Evolutionary conservation across 139 green algal genomes (phyloP).

Genomic region (Yamagishiella unicocca): DNA sequence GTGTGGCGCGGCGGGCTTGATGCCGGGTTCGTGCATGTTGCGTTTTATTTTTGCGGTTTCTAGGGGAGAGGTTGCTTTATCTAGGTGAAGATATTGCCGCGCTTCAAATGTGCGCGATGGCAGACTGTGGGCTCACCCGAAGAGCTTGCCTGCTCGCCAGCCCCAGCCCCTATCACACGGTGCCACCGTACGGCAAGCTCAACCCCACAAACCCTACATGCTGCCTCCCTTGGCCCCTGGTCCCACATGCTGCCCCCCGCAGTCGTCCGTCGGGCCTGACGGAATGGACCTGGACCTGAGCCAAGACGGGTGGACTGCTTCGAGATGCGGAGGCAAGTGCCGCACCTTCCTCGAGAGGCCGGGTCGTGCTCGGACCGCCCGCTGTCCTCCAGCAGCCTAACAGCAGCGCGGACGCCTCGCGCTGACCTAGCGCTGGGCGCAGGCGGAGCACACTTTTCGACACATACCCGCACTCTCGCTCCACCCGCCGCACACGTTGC

Average conservation of each 20-base stretch:
- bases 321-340: not conserved
- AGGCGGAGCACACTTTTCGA: too few relatives aligned
- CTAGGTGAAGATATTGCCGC: not conserved
- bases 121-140: too few relatives aligned
- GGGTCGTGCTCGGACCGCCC: too few relatives aligned
- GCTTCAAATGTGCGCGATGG: not conserved
- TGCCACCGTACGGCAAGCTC: too few relatives aligned
- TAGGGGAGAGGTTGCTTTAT: not conserved
- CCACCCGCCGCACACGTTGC: not conserved
- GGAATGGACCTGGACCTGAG: slow-evolving; percentile 17
- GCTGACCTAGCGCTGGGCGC: too few relatives aligned
- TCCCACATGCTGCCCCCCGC: not conserved
- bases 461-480: not conserved
- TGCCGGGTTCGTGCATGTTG: not conserved
- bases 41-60: not conserved
- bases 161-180: too few relatives aligned
- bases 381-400: too few relatives aligned
- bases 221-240: too few relatives aligned
- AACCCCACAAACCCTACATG: too few relatives aligned
- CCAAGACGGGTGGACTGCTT: not conserved
- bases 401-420: too few relatives aligned
- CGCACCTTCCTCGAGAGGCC: too few relatives aligned
- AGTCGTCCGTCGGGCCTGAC: not conserved
- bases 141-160: too few relatives aligned
- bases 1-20: not conserved